phyloP scores from a whole-genome alignment of 352 stramenopile species.

The Phytopythium aichiense region DNA sequence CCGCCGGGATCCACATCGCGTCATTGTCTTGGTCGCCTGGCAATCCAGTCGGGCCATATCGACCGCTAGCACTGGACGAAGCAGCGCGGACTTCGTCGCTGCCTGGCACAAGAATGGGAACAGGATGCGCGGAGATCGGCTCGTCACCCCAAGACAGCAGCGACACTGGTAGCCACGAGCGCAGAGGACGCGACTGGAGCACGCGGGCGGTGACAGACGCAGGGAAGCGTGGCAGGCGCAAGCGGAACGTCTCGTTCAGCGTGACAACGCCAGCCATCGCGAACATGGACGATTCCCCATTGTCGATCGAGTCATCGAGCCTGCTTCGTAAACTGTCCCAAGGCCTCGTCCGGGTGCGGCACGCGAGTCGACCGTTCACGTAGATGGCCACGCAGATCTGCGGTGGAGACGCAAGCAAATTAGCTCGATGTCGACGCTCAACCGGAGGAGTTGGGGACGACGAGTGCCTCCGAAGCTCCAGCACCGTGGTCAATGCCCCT shows the following conservation, averaged over 20 bases:
- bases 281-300: not conserved
- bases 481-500: slow-evolving; percentile 17
- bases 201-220: slow-evolving; percentile 39
- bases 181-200: slow-evolving; percentile 34
- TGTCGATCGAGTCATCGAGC: not conserved
- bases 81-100: slow-evolving; percentile 8
- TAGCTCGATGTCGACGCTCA: not conserved
- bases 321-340: slow-evolving; percentile 3
- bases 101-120: slow-evolving; percentile 52
- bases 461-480: slow-evolving; percentile 10
- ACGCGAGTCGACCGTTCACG: slow-evolving; percentile 39
- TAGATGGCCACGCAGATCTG: slow-evolving; percentile 35
- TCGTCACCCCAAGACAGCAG: slow-evolving; percentile 15
- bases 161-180: slow-evolving; percentile 1
- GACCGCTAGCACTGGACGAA: not conserved
- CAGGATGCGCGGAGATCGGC: slow-evolving; percentile 40
- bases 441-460: not conserved
- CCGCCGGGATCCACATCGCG: slow-evolving; percentile 18
- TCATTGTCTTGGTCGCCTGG: not conserved
- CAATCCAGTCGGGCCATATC: no score
- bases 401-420: not conserved
- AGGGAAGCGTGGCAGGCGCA: slow-evolving; percentile 50
- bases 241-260: slow-evolving; percentile 41
- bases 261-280: slow-evolving; percentile 25
- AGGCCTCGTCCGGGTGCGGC: slow-evolving; percentile 18